A percentile compares a stretch with the other conserved stretches of the same genome.
Conservation (phyloP, 495 filamentous ascomycete genomes). For the Ramalina intermedia region DNA sequence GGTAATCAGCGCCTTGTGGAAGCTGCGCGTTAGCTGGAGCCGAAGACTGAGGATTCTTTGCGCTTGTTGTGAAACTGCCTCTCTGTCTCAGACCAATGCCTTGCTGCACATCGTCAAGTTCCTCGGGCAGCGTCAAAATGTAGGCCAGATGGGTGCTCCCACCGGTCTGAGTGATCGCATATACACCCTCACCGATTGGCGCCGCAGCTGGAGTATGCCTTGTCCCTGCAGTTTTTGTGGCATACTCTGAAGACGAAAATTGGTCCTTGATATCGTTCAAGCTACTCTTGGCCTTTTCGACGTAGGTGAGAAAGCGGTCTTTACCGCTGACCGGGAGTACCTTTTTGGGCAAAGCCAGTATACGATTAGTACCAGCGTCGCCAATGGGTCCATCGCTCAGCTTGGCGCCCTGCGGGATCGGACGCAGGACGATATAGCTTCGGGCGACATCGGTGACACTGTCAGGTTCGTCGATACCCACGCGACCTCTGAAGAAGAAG, state of each 20-base stretch:
- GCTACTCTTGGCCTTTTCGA: conserved; percentile 57
- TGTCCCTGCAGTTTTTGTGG: conserved; percentile 61
- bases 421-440: conserved; percentile 70
- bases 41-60: conserved; percentile 63
- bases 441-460: conserved; percentile 58
- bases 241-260: conserved; percentile 50
- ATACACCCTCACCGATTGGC: conserved; percentile 74
- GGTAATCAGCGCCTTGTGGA: conserved; percentile 54
- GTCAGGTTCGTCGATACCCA: conserved; percentile 59
- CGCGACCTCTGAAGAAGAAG: conserved; percentile 76
- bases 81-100: conserved; percentile 57
- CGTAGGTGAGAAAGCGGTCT: conserved; percentile 71
- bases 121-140: conserved; percentile 60
- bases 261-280: conserved; percentile 65
- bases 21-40: conserved; percentile 49
- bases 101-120: conserved; percentile 58
- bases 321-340: conserved; percentile 54
- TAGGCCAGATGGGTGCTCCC: conserved; percentile 67
- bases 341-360: conserved; percentile 79
- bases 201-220: conserved; percentile 57
- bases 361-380: conserved; percentile 49
- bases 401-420: conserved; percentile 53
- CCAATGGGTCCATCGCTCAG: conserved; percentile 46
- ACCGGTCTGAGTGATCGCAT: conserved; percentile 63
- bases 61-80: conserved; percentile 66